Evolutionary conservation across 2,329 filamentous ascomycete species (phyloP), one percentile per base, ranked within the genome.

Genomic region (Trichoderma koningii): DNA sequence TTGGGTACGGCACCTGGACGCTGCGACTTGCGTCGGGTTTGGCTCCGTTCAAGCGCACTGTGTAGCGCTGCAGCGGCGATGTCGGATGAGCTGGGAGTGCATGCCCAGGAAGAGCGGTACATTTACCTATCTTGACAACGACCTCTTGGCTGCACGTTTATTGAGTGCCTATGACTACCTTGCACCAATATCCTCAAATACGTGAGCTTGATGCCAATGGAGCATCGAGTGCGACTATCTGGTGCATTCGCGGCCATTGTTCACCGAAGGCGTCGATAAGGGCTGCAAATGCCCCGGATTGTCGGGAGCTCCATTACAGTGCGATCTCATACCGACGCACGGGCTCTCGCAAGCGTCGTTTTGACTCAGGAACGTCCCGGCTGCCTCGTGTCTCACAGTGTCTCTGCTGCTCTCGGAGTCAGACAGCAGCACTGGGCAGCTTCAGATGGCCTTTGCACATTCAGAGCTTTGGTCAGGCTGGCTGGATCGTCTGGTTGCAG

Each of bases 321-420:
- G 26, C 44, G 56, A 60, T 21, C 19, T 48, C 5, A 14, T 5
- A 28, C 48, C 26, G 21, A 26, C 42, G 6, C 50, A 47, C 51
- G 19, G 41, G 50, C 51, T 47, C 42, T 48, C 28, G 60, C 60
- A 63, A 47, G 30, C 60, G 44, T 28, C 41, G 21, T 30, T 45
- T 23, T 53, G 51, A 55, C 28, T 26, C 50, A 21, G 51, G 30
- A 61, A 38, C 34, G 34, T 34, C 9, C 34, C 47, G 41, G 12
- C 41, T n/a, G 41, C 5, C 34, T 23, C 23, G 23, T 34, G 59
- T 62, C 59, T 62, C 48, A 62, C 48, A 52, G 47, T 53, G 48
- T 55, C 30, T 55, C 51, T 41, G 28, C 51, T 19, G 45, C 62
- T 23, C 30, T 38, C 62, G 12, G 53, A 28, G 38, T 14, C 30